Evolutionary conservation across 2,329 filamentous ascomycete genomes (phyloP).

Genomic region (Nemania abortiva): DNA sequence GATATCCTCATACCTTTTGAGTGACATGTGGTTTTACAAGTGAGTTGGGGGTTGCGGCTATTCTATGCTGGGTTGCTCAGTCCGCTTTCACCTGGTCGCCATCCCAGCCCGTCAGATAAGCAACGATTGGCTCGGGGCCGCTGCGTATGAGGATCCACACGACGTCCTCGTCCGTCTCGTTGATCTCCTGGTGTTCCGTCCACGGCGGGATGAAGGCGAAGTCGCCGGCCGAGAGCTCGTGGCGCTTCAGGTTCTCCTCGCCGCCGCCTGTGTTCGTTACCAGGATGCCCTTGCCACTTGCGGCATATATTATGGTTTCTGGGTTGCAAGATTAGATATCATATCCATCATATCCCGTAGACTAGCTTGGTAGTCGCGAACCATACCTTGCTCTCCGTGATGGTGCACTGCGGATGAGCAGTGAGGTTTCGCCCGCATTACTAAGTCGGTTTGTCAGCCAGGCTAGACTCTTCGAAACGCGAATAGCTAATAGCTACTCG

Average conservation of each 20-base stretch:
- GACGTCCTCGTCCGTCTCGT: conserved; percentile 69
- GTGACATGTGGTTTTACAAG: conserved; percentile 28
- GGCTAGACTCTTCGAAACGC: background rate
- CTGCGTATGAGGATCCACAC: conserved; percentile 75
- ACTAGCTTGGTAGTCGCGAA: background rate
- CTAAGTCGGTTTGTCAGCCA: conserved; percentile 52
- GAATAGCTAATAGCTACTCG: background rate
- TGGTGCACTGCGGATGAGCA: conserved; percentile 74
- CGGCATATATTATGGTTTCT: conserved; percentile 78
- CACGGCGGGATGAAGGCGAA: conserved; percentile 78
- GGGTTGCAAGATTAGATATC: conserved; percentile 9
- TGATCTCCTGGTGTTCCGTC: conserved; percentile 77
- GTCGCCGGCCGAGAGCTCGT: conserved; percentile 72
- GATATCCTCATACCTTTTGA: conserved; percentile 23
- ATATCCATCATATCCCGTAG: background rate
- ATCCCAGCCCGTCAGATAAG: conserved; percentile 73
- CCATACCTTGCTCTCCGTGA: conserved; percentile 74
- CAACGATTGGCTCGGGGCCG: conserved; percentile 70
- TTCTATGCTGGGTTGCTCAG: conserved; percentile 32
- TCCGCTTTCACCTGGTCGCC: conserved; percentile 57
- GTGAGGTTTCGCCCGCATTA: conserved; percentile 73
- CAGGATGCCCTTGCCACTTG: conserved; percentile 70
- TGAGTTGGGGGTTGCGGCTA: conserved; percentile 14
- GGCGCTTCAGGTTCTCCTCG: conserved; percentile 62
- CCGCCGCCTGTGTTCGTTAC: conserved; percentile 69